These are phyloP conservation scores for Blepharisma undulans DNA, from an alignment of 169 alveolate genomes.

Conservation along the genomic window DNA sequence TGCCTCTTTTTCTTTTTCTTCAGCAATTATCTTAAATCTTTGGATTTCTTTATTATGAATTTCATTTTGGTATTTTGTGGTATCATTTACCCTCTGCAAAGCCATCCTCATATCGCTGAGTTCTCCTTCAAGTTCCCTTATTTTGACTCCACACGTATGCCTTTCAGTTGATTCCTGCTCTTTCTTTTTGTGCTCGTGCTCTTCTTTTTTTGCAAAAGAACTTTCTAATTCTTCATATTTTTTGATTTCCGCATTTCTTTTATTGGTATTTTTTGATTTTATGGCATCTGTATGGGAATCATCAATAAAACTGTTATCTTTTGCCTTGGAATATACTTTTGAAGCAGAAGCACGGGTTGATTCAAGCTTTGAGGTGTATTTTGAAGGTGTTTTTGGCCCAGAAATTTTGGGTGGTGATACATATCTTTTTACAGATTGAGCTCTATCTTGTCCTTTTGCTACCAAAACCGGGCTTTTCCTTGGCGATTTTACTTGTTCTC, in stretches of 20 bases:
- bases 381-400: not conserved
- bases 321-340: not conserved
- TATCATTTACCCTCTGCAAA: not conserved
- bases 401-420: not conserved
- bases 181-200: not conserved
- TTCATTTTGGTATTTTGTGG: not conserved
- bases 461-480: conserved; percentile 34
- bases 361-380: not conserved
- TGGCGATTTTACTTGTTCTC: not conserved
- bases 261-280: not conserved
- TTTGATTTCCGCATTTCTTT: not conserved
- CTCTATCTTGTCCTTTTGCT: not conserved
- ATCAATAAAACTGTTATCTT: not conserved
- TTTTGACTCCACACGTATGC: not conserved
- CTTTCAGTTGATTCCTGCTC: not conserved
- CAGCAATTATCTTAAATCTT: not conserved
- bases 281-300: not conserved
- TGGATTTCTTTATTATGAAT: not conserved
- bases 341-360: not conserved
- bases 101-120: not conserved
- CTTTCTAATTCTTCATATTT: not conserved
- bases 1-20: not conserved
- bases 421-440: not conserved
- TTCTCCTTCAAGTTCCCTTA: not conserved
- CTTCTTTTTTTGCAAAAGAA: not conserved